phyloP scores from a whole-genome alignment of 2,329 filamentous ascomycete genomes.

The Botrytis porri region DNA sequence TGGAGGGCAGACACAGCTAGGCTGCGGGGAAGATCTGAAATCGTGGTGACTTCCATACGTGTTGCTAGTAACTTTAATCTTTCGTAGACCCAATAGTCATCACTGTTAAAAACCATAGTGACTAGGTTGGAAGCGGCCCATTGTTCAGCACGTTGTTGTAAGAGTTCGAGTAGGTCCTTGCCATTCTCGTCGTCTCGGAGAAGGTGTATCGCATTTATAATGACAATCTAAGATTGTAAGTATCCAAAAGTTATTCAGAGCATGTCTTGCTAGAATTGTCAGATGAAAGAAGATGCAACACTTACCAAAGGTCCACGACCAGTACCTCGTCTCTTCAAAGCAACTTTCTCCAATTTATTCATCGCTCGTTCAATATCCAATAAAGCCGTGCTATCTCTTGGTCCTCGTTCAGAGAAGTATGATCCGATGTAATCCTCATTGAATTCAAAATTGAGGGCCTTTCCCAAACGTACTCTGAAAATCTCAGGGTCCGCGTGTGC shows the following conservation, averaged over 20 bases:
- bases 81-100: conserved; percentile 99
- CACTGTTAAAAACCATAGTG: conserved; percentile 90
- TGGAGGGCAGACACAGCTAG: conserved; percentile 74
- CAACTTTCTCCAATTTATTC: conserved; percentile 97
- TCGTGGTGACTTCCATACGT: conserved; percentile 87
- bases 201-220: conserved; percentile 91
- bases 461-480: conserved; percentile 87
- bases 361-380: conserved; percentile 94
- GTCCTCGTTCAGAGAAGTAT: conserved; percentile 91
- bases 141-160: conserved; percentile 92
- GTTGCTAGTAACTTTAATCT: conserved; percentile 88
- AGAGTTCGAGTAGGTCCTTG: conserved; percentile 86
- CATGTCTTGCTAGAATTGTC: not conserved
- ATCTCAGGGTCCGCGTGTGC: conserved; percentile 94
- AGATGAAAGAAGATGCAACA: not conserved
- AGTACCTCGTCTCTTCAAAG: conserved; percentile 63
- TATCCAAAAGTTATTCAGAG: not conserved
- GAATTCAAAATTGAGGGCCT: conserved; percentile 92
- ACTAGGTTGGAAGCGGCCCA: conserved; percentile 92
- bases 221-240: conserved; percentile 47
- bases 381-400: conserved; percentile 85
- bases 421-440: conserved; percentile 97
- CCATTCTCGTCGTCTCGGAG: conserved; percentile 89
- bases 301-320: conserved; percentile 66
- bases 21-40: conserved; percentile 76